Percentiles rank a stretch among this genome's conserved stretches.
These are phyloP conservation scores for Trichoderma sp. DNA, from an alignment of 2,329 filamentous ascomycete species.

Conservation along the genomic window DNA sequence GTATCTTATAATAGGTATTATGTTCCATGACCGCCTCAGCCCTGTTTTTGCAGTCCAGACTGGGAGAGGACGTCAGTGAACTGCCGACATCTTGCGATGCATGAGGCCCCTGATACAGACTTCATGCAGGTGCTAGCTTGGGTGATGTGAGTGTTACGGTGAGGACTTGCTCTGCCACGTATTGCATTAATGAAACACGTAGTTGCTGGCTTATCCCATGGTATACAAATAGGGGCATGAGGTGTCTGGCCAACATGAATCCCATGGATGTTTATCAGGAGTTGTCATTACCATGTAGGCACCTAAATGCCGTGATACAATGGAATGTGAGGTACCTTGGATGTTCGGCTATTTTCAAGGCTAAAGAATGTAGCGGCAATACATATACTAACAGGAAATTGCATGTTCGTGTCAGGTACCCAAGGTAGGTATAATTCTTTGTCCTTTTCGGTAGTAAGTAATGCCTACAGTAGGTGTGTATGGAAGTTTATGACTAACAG, in stretches of 20 bases:
- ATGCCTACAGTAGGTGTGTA: background rate
- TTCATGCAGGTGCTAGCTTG: background rate
- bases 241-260: background rate
- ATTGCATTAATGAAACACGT: background rate
- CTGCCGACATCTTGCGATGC: background rate
- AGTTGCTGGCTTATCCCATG: background rate
- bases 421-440: background rate
- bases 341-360: background rate
- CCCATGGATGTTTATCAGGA: background rate
- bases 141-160: background rate
- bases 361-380: background rate
- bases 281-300: background rate
- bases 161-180: background rate
- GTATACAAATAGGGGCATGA: background rate
- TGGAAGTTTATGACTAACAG: background rate
- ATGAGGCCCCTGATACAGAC: background rate
- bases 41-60: background rate
- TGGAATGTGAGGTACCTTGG: background rate
- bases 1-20: background rate
- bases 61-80: background rate
- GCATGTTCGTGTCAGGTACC: background rate
- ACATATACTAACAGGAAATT: background rate
- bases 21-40: background rate
- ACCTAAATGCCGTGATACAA: background rate
- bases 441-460: background rate